Percentiles rank a stretch among this genome's conserved stretches.
Conservation (phyloP, 257 asterid species). For the Hygrophila difformis region DNA sequence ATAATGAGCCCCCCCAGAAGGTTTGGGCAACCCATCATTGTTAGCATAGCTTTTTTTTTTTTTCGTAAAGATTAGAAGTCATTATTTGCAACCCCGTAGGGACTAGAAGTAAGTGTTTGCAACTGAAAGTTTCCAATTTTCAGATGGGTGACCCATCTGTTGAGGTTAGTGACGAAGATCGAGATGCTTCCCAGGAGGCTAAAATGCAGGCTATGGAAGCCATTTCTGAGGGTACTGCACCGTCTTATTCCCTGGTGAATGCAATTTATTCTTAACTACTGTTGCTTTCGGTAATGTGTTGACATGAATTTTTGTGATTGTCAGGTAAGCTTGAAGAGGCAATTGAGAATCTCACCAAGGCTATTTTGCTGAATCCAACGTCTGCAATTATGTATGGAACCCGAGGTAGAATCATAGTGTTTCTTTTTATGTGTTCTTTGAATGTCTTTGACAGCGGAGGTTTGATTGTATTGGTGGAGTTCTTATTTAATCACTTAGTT, state of each 20-base stretch:
- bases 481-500: neutral
- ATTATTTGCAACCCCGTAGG: too few species aligned
- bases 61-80: constrained; percentile 5
- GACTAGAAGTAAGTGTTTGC: neutral
- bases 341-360: constrained; percentile 70
- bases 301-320: neutral
- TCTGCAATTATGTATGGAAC: constrained; percentile 97
- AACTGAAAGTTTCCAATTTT: constrained; percentile 15
- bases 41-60: neutral
- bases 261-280: neutral
- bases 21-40: constrained; percentile 16
- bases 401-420: constrained; percentile 42
- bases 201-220: constrained; percentile 91
- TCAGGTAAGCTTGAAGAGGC: constrained; percentile 87
- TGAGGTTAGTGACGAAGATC: constrained; percentile 81
- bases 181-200: constrained; percentile 94
- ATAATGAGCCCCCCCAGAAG: constrained; percentile 82
- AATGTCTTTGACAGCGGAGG: neutral
- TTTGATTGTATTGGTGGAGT: neutral
- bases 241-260: neutral
- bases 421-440: neutral
- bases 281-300: too few species aligned
- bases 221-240: constrained; percentile 65
- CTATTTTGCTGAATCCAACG: constrained; percentile 68
- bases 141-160: constrained; percentile 91